Conservation (phyloP, 352 stramenopile genomes). For the Pythium guiyangense region DNA sequence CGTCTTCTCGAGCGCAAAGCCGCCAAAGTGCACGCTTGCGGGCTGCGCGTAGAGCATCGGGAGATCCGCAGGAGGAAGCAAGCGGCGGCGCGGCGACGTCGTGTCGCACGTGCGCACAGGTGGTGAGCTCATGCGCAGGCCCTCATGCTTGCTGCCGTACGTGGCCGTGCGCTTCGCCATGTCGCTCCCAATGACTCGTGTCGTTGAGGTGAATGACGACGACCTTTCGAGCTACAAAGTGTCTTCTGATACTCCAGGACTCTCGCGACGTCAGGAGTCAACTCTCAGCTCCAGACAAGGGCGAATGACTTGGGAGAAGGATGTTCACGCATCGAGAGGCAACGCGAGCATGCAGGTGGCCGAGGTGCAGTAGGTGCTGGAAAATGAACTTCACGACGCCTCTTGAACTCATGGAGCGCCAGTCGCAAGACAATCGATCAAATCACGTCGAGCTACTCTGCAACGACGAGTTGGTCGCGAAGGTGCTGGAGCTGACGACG, state of each 20-base stretch:
- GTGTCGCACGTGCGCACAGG: constrained; percentile 10
- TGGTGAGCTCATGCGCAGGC: constrained; percentile 11
- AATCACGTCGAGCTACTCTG: neutral
- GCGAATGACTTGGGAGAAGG: no score
- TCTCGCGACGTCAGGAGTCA: no score
- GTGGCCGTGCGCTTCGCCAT: constrained; percentile 7
- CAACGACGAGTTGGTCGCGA: constrained; percentile 42
- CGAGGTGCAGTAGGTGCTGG: no score
- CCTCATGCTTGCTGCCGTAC: constrained; percentile 12
- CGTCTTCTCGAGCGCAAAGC: constrained; percentile 60
- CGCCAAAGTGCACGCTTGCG: constrained; percentile 84
- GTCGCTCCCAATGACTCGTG: no score
- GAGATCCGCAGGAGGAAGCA: constrained; percentile 17
- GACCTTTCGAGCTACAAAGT: constrained; percentile 3
- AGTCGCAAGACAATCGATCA: no score
- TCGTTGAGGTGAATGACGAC: neutral
- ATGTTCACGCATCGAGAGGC: no score
- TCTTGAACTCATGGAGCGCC: no score
- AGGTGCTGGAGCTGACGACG: constrained; percentile 65
- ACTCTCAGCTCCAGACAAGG: no score
- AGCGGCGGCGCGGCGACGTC: constrained; percentile 18
- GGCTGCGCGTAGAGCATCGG: constrained; percentile 47
- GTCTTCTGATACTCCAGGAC: neutral
- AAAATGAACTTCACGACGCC: no score
- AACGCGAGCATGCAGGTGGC: no score